phyloP scores from a whole-genome alignment of 306 rosid genomes.

The Quercus mongolica region DNA sequence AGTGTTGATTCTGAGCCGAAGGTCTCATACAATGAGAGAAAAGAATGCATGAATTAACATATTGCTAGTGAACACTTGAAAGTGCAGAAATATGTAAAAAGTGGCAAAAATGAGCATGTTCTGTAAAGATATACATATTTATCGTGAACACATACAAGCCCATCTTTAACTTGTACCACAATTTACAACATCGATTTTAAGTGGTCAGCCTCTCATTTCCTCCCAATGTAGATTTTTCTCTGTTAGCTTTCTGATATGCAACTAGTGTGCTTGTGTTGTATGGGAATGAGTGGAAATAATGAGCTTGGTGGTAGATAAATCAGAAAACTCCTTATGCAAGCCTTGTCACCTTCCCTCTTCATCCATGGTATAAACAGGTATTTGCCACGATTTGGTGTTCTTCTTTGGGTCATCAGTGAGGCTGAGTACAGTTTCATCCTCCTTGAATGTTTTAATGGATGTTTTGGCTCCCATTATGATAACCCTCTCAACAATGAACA shows the following conservation, averaged over 20 bases:
- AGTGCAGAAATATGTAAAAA: background rate
- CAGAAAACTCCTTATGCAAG: background rate
- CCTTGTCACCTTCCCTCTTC: slow-evolving; percentile 48
- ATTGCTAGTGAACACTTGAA: background rate
- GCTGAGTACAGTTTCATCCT: slow-evolving; percentile 61
- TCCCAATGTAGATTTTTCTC: background rate
- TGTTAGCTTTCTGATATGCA: slow-evolving; percentile 4
- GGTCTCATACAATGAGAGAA: background rate
- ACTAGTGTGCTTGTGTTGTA: background rate
- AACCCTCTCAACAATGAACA: slow-evolving; percentile 92
- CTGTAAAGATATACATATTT: background rate
- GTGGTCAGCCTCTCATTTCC: slow-evolving; percentile 22
- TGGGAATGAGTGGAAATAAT: background rate
- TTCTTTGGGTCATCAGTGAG: slow-evolving; percentile 94
- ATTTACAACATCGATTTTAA: slow-evolving; percentile 40
- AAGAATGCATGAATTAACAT: background rate
- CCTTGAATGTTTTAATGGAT: slow-evolving; percentile 79
- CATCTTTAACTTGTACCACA: slow-evolving; percentile 22
- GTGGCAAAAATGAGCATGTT: background rate
- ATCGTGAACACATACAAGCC: slow-evolving; percentile 31
- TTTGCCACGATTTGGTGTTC: slow-evolving; percentile 89
- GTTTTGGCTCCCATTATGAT: slow-evolving; percentile 77
- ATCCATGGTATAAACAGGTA: slow-evolving; percentile 65
- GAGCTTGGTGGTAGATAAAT: background rate
- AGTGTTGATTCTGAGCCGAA: background rate